Base-by-base conservation (phyloP, 192 early-diverging fungal genomes). In the Backusella parvicylindrica region DNA sequence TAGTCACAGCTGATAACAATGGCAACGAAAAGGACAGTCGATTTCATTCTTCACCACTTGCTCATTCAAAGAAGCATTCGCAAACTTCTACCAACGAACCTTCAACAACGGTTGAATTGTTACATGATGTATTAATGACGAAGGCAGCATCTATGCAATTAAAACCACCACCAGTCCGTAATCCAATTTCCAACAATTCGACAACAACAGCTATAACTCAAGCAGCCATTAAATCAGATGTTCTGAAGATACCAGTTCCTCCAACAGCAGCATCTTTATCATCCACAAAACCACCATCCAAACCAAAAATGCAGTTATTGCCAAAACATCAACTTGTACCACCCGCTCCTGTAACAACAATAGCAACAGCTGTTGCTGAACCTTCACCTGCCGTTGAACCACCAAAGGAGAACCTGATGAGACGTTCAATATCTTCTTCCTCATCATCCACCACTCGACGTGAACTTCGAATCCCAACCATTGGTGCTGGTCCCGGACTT, bases 111-210 rank as follows among this genome's bases (percentile, higher is more conserved):
- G 36, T 32, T 60, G 68, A 76, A 38, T 7, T 66, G 13, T 30
- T 75, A 4, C 76, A 72, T 18, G 70, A 77, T 67, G 70, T 73
- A 15, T 50, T 84, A 53, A 73, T 81, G 56, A 79, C 21, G 8
- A 84, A 79, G 43, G 72, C 77, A 1, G 60, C 67, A 8, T 41
- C 49, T 12, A 75, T 75, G 36, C 81, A 75, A 60, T 63, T 41
- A 35, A 80, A 72, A 35, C 77, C 73, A 35, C 68, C 79, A 13
- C 68, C 72, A 2, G 69, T 36, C 28, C 70, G 72, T 33, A 37
- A 37, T 21, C 16, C 6, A 13, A 8, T 6, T 50, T 50, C 64
- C 40, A 73, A 75, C 31, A 38, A 68, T 72, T 31, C 73, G 15
- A 28, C 73, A 21, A n/a, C 37, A 64, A 26, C 32, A 23, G 35